Evolutionary conservation across 352 stramenopile species (phyloP).

Genomic region (Globisporangium takayamanum): DNA sequence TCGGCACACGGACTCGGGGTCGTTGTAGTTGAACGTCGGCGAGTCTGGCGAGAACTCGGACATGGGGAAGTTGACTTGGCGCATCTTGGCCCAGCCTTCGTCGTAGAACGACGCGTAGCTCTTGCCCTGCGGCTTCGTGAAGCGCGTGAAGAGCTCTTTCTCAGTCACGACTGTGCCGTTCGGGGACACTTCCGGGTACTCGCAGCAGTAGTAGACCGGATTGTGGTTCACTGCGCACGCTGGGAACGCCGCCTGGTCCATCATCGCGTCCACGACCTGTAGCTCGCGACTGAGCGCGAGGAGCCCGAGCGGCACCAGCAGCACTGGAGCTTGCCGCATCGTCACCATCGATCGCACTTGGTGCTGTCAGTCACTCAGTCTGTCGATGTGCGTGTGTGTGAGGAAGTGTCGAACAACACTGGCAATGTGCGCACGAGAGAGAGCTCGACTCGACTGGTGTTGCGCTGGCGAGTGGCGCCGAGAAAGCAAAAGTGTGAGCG

Average conservation of each 20-base stretch:
- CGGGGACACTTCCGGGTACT: constrained; percentile 6
- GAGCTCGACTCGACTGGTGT: background rate
- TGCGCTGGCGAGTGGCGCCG: too few relatives aligned
- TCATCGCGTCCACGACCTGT: background rate
- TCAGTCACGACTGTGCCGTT: background rate
- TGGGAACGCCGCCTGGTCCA: constrained; percentile 16
- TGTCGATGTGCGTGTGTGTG: background rate
- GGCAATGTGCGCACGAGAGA: background rate
- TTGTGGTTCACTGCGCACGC: constrained; percentile 23
- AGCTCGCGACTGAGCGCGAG: background rate
- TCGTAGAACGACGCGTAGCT: constrained; percentile 12
- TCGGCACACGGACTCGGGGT: constrained; percentile 11
- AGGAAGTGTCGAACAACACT: background rate
- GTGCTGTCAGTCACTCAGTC: background rate
- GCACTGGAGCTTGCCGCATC: background rate
- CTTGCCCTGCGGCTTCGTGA: constrained; percentile 15
- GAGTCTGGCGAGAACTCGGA: constrained; percentile 16
- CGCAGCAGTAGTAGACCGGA: constrained; percentile 25
- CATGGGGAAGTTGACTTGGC: constrained; percentile 24
- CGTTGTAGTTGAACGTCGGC: constrained; percentile 9
- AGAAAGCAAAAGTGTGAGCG: background rate
- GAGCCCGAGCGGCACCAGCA: background rate
- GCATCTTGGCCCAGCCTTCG: constrained; percentile 15
- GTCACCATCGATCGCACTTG: background rate
- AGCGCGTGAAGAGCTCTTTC: constrained; percentile 28